A percentile compares a stretch with the other conserved stretches of the same genome.
phyloP scores from a whole-genome alignment of 1,284 basidiomycete genomes.

The Puccinia hordei region DNA sequence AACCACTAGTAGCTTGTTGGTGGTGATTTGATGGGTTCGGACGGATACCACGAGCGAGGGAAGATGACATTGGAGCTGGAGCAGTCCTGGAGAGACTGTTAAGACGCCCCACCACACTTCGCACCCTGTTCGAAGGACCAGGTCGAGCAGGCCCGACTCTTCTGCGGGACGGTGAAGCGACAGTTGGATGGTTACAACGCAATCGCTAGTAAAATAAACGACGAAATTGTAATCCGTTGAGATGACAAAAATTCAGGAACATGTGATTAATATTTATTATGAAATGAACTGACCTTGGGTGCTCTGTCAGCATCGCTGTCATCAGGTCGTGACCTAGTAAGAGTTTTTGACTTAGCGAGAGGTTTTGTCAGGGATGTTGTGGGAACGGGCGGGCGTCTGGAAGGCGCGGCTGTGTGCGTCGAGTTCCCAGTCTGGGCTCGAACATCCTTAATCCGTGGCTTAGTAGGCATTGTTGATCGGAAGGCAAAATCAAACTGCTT shows the following conservation, averaged over 20 bases:
- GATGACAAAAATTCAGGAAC: background rate
- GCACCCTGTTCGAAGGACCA: constrained; percentile 18
- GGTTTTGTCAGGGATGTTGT: background rate
- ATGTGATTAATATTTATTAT: background rate
- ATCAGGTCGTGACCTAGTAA: constrained; percentile 9
- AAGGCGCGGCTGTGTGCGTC: background rate
- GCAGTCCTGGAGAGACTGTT: constrained; percentile 28
- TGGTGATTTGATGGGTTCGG: constrained; percentile 4
- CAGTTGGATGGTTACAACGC: constrained; percentile 6
- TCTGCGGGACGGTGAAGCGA: constrained; percentile 20
- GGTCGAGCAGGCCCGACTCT: constrained; percentile 6
- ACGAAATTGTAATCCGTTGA: background rate
- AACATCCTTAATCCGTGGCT: constrained; percentile 38
- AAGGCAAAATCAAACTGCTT: constrained; percentile 41
- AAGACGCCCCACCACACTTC: constrained; percentile 22
- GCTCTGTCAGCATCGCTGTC: constrained; percentile 29
- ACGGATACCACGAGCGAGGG: constrained; percentile 1
- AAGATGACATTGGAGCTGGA: background rate
- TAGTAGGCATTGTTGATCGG: constrained; percentile 20
- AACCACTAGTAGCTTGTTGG: background rate
- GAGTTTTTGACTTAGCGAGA: constrained; percentile 5
- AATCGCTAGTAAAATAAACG: constrained; percentile 5
- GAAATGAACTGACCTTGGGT: constrained; percentile 33
- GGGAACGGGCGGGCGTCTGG: constrained; percentile 2
- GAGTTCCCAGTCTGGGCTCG: constrained; percentile 12